Base-by-base conservation (phyloP, 805 yeast species). In the Hanseniaspora nectarophila region DNA sequence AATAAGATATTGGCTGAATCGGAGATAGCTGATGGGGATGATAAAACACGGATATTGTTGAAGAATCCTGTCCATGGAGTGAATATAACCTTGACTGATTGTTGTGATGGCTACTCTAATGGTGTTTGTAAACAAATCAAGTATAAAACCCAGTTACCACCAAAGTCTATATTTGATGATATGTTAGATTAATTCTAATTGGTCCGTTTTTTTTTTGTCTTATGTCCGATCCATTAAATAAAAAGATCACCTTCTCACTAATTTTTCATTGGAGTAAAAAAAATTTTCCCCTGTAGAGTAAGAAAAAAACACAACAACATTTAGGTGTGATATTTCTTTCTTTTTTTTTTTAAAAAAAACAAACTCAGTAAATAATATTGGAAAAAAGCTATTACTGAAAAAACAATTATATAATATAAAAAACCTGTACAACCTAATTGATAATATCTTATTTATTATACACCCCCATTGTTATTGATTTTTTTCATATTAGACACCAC, bases 121-220 rank as follows among this genome's bases (percentile, higher is more conserved):
- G 43, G 4, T 28, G 12, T 1, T 8, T 10, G 23, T 1, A 29
- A 23, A 7, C 4, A 32, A 12, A 21, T 13, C 15, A 3, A 16
- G 3, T 43, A 13, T 10, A 48, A 48, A 21, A 18, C 52, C 9
- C 10, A 7, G 10, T 6, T 66, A 29, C 74, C 74, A 9, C 71
- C 73, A 23, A 60, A 55, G 38, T 68, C 72, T 5, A 61, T 67
- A 3, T 70, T 70, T 55, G 71, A 67, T 54, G 69, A 63, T 15
- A 58, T 57, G 24, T 42, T 9, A 40, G 31, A 13, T n/a, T n/a
- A 9, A 24, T 16, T 31, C 34, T 43, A 18, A 24, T 43, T 29
- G 37, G 26, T 20, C 37, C 12, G 24, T 6, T 28, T n/a, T 34
- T 15, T 5, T n/a, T n/a, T n/a, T n/a, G n/a, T 13, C 10, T 34